Percentiles rank a stretch among this genome's conserved stretches.
Evolutionary conservation across 2,329 filamentous ascomycete genomes (phyloP).

Genomic region (Cephalotrichum gorgonifer): DNA sequence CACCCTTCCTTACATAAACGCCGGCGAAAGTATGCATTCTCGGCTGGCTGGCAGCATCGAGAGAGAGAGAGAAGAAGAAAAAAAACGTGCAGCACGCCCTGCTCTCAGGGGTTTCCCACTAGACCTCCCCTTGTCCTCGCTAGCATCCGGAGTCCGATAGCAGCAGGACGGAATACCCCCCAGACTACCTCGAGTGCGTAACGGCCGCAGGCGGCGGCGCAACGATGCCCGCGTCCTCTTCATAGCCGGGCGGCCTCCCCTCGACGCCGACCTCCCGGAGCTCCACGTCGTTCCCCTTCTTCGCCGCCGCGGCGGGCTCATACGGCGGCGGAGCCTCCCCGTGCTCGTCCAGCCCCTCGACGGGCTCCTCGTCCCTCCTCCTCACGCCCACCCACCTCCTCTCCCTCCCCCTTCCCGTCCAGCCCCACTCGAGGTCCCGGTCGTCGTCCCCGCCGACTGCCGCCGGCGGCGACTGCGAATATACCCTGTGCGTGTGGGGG

Average conservation of each 20-base stretch:
- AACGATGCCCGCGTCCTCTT: not conserved
- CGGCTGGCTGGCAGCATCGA: no score
- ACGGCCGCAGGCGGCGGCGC: not conserved
- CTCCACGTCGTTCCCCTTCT: slow-evolving; percentile 9
- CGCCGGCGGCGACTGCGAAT: not conserved
- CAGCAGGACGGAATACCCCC: no score
- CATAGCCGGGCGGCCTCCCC: not conserved
- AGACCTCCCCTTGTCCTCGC: no score
- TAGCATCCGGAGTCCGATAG: no score
- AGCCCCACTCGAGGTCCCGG: not conserved
- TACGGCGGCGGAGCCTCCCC: slow-evolving; percentile 59
- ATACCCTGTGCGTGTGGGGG: not conserved
- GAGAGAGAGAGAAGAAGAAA: no score
- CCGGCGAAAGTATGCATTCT: no score
- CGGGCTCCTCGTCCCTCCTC: slow-evolving; percentile 10
- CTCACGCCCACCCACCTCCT: not conserved
- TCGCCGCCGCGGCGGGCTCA: slow-evolving; percentile 18
- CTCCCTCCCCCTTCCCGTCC: not conserved
- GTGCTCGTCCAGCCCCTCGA: slow-evolving; percentile 51
- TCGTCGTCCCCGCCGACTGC: not conserved
- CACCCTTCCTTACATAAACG: no score
- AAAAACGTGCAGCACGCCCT: no score
- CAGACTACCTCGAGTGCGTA: not conserved
- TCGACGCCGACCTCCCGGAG: not conserved
- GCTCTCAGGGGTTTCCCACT: no score